These are phyloP conservation scores for Trichocladium antarcticum DNA, from an alignment of 495 filamentous ascomycete genomes.

Conservation along the genomic window DNA sequence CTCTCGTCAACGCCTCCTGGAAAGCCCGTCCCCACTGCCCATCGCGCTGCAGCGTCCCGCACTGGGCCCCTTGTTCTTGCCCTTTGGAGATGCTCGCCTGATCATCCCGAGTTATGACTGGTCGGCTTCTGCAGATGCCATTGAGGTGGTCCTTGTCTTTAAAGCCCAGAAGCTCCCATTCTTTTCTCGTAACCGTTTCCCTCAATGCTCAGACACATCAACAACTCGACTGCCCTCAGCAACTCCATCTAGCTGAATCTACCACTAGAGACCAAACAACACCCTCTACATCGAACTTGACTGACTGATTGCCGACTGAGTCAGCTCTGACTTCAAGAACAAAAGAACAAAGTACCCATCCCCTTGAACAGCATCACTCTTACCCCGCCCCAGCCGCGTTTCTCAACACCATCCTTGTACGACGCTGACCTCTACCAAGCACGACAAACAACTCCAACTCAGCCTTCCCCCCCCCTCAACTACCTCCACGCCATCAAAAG, in stretches of 20 bases:
- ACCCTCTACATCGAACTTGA: background rate
- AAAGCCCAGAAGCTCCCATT: slow-evolving; percentile 20
- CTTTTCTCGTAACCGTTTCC: slow-evolving; percentile 5
- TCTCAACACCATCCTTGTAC: slow-evolving; percentile 7
- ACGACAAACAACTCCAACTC: background rate
- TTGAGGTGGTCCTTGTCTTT: slow-evolving; percentile 7
- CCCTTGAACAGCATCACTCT: background rate
- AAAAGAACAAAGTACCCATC: background rate
- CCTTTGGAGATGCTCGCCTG: slow-evolving; percentile 25
- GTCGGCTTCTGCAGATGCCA: slow-evolving; percentile 1
- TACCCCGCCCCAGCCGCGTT: background rate
- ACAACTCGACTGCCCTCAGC: background rate
- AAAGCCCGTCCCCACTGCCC: background rate
- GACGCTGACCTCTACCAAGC: slow-evolving; percentile 5
- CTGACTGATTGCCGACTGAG: background rate
- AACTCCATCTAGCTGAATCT: slow-evolving; percentile 4
- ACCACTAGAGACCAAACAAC: background rate
- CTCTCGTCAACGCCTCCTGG: slow-evolving; percentile 16
- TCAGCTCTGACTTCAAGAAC: slow-evolving; percentile 6
- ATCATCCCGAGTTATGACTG: slow-evolving; percentile 18
- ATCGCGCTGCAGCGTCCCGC: slow-evolving; percentile 7
- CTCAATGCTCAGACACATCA: slow-evolving; percentile 10
- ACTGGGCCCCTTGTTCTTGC: slow-evolving; percentile 20
- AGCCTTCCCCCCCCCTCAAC: background rate
- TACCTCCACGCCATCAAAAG: slow-evolving; percentile 20